Evolutionary conservation across 495 filamentous ascomycete genomes (phyloP).

Genomic region (Letharia lupina): DNA sequence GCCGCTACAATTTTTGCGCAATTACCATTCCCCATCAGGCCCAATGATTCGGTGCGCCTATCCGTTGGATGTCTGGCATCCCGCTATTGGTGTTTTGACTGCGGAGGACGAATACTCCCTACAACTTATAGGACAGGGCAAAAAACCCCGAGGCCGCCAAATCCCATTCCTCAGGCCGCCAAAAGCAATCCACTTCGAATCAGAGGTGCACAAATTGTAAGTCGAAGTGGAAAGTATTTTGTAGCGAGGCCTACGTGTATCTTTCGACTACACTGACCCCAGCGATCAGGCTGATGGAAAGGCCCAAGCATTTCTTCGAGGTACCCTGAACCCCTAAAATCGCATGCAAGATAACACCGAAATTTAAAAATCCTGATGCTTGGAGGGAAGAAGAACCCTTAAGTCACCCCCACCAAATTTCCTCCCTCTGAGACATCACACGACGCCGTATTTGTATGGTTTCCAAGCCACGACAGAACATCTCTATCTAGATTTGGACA

Average conservation of each 20-base stretch:
- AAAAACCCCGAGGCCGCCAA: conserved; percentile 2
- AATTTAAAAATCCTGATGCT: conserved; percentile 6
- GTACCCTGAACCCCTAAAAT: conserved; percentile 5
- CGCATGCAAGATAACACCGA: conserved; percentile 6
- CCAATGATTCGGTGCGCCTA: neutral
- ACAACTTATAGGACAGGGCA: neutral
- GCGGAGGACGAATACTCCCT: neutral
- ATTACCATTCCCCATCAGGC: neutral
- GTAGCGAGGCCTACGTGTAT: conserved; percentile 11
- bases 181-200: neutral
- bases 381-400: neutral
- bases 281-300: neutral
- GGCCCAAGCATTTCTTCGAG: conserved; percentile 3
- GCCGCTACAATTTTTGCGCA: conserved; percentile 17
- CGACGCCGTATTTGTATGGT: conserved; percentile 14
- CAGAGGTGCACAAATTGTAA: neutral
- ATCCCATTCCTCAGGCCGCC: neutral
- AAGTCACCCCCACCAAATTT: neutral
- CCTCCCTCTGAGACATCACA: neutral
- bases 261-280: neutral
- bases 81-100: neutral
- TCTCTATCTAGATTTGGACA: conserved; percentile 8
- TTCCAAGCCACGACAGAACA: conserved; percentile 18
- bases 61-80: neutral
- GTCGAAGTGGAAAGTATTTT: neutral